Conservation (phyloP, 768 basidiomycete genomes). For the Boletus tomentosulus region DNA sequence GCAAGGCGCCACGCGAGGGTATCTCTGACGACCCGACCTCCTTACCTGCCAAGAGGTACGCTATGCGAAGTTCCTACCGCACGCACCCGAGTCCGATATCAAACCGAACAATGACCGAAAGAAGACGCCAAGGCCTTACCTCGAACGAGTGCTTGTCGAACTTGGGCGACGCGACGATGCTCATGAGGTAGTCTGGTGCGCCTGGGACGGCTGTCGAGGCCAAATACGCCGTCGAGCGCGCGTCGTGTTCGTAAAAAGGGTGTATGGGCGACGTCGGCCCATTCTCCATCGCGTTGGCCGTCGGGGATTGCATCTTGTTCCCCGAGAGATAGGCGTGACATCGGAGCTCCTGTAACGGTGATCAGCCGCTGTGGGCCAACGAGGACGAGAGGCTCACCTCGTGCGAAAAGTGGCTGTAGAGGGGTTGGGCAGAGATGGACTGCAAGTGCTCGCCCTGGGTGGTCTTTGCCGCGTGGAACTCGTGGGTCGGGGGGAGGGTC, state of each 20-base stretch:
- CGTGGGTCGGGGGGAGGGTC: slow-evolving; percentile 19
- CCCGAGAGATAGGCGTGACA: slow-evolving; percentile 38
- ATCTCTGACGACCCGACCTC: slow-evolving; percentile 43
- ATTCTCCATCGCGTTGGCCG: not conserved
- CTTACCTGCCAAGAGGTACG: slow-evolving; percentile 38
- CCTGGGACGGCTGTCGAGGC: slow-evolving; percentile 7
- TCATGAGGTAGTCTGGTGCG: slow-evolving; percentile 32
- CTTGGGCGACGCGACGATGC: slow-evolving; percentile 34
- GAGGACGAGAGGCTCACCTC: slow-evolving; percentile 35
- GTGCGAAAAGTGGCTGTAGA: slow-evolving; percentile 35
- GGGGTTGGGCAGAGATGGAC: slow-evolving; percentile 36
- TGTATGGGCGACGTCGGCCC: not conserved
- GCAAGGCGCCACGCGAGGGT: slow-evolving; percentile 21
- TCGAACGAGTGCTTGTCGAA: slow-evolving; percentile 47
- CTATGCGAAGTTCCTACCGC: slow-evolving; percentile 49
- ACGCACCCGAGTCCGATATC: not conserved
- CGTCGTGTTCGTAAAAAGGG: slow-evolving; percentile 26
- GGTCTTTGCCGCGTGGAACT: slow-evolving; percentile 25
- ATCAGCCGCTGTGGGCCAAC: slow-evolving; percentile 6
- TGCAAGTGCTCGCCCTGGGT: slow-evolving; percentile 30
- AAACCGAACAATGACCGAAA: not conserved
- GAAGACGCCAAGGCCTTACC: slow-evolving; percentile 26
- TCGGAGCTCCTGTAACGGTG: slow-evolving; percentile 37
- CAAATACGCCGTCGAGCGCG: slow-evolving; percentile 20
- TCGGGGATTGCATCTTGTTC: slow-evolving; percentile 20